Evolutionary conservation across 129 eudicot genomes (phyloP).

Genomic region (Tanacetum coccineum): DNA sequence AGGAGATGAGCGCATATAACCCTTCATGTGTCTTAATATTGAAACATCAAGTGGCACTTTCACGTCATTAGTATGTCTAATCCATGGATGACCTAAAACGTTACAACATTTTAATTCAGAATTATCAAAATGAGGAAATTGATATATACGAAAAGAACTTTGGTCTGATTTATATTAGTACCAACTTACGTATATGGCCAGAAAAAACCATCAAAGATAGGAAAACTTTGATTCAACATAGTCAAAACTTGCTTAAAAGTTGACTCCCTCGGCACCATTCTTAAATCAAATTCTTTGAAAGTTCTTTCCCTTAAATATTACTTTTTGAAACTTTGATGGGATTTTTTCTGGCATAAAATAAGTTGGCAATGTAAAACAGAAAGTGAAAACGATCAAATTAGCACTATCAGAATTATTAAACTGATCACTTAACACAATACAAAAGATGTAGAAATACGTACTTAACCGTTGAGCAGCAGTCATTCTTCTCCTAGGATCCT

Average conservation of each 20-base stretch:
- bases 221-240: neutral
- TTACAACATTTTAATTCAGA: neutral
- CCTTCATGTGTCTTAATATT: slow-evolving; percentile 69
- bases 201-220: neutral
- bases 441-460: slow-evolving; percentile 28
- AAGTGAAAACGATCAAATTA: neutral
- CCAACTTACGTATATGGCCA: neutral
- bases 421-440: neutral
- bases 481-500: slow-evolving; percentile 91
- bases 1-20: slow-evolving; percentile 85
- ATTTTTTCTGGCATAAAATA: neutral
- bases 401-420: neutral
- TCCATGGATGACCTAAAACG: slow-evolving; percentile 90
- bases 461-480: slow-evolving; percentile 90
- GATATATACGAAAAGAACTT: neutral
- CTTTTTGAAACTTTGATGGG: neutral
- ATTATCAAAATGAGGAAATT: neutral
- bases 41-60: slow-evolving; percentile 69
- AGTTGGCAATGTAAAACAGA: neutral
- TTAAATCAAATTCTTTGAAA: neutral
- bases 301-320: neutral
- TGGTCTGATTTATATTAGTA: neutral
- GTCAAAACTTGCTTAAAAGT: neutral
- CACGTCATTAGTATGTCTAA: slow-evolving; percentile 44
- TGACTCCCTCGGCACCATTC: neutral